Evolutionary conservation across 2,329 filamentous ascomycete genomes (phyloP).

Genomic region (Aspergillus sergii): DNA sequence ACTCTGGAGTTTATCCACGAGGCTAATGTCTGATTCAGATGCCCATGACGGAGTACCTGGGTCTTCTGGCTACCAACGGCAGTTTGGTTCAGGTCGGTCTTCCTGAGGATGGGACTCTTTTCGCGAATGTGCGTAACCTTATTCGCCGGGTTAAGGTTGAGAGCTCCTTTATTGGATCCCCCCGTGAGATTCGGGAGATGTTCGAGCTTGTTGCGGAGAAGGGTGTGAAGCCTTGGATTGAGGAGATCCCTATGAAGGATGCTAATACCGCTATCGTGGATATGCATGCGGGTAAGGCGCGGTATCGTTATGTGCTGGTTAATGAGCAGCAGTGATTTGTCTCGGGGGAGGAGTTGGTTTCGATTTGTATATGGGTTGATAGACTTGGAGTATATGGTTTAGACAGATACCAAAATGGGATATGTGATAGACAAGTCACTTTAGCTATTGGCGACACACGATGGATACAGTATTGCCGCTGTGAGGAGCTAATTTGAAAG

Average conservation of each 20-base stretch:
- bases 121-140: constrained; percentile 59
- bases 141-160: constrained; percentile 57
- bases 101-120: constrained; percentile 60
- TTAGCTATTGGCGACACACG: background rate
- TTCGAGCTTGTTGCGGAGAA: constrained; percentile 46
- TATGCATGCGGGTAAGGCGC: constrained; percentile 48
- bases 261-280: constrained; percentile 48
- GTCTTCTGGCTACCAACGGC: constrained; percentile 61
- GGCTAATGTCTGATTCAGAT: constrained; percentile 43
- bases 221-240: constrained; percentile 45
- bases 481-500: background rate
- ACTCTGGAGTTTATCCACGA: background rate
- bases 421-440: background rate
- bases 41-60: constrained; percentile 65
- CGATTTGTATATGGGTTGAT: background rate
- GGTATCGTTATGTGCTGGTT: constrained; percentile 50
- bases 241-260: constrained; percentile 47
- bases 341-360: background rate
- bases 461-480: too few relatives aligned
- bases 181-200: constrained; percentile 48
- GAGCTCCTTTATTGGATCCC: constrained; percentile 49
- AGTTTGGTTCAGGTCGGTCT: constrained; percentile 67
- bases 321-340: constrained; percentile 39
- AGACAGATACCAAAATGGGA: background rate
- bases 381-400: background rate